Evolutionary conservation across 306 rosid genomes (phyloP).

Genomic region (Cucumis cinereus): DNA sequence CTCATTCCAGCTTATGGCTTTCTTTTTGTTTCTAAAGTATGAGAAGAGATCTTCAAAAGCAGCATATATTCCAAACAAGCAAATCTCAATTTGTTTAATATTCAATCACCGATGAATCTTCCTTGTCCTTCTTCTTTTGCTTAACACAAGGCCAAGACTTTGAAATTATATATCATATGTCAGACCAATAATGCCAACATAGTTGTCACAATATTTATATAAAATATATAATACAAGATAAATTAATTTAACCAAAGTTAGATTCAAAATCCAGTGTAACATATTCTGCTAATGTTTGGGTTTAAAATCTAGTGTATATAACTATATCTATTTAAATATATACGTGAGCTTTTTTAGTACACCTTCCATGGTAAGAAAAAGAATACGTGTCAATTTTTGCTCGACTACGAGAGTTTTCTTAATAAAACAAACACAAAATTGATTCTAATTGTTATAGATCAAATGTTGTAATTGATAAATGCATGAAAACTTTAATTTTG

Average conservation of each 20-base stretch:
- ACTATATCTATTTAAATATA: too few species aligned
- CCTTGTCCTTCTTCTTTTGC: background rate
- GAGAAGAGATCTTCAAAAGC: background rate
- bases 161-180: background rate
- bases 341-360: too few species aligned
- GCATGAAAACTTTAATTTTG: too few species aligned
- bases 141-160: background rate
- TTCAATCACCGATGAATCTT: background rate
- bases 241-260: background rate
- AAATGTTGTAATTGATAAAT: too few species aligned
- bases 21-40: background rate
- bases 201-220: constrained; percentile 7
- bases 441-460: background rate
- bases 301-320: background rate
- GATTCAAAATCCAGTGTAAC: background rate
- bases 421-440: background rate
- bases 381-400: too few species aligned
- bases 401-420: background rate
- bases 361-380: too few species aligned
- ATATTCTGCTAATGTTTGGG: background rate
- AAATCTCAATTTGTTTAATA: constrained; percentile 6
- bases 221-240: background rate
- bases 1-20: background rate
- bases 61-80: constrained; percentile 2
- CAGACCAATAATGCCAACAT: background rate